Evolutionary conservation across 306 rosid species (phyloP).

Genomic region (Rosa rugosa): DNA sequence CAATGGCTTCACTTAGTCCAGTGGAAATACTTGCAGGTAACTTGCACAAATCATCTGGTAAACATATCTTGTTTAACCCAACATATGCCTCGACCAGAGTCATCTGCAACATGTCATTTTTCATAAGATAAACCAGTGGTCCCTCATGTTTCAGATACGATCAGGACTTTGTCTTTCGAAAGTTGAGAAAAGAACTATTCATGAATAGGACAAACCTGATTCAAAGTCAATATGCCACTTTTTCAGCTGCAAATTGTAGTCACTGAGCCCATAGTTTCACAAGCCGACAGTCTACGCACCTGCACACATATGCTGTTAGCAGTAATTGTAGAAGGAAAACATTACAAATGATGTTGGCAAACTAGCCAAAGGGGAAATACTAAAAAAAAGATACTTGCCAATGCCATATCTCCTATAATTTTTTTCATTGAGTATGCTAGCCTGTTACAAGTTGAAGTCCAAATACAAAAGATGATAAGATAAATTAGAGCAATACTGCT

Average conservation of each 20-base stretch:
- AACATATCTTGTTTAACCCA: constrained; percentile 55
- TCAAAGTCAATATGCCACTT: constrained; percentile 94
- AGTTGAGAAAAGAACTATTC: not conserved
- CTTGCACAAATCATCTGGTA: constrained; percentile 39
- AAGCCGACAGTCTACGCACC: constrained; percentile 95
- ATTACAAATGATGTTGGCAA: not conserved
- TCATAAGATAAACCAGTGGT: not conserved
- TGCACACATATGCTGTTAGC: constrained; percentile 40
- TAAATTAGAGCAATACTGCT: too few relatives aligned
- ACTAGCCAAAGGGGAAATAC: not conserved
- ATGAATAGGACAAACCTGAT: constrained; percentile 49
- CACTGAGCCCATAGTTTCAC: constrained; percentile 99
- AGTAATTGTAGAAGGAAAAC: constrained; percentile 1
- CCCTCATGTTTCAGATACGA: not conserved
- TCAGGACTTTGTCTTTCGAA: not conserved
- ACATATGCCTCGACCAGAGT: constrained; percentile 80
- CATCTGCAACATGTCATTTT: constrained; percentile 50
- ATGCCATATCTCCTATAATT: constrained; percentile 97
- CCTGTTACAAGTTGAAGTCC: too few relatives aligned
- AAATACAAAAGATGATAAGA: too few relatives aligned
- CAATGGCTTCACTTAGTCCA: constrained; percentile 63
- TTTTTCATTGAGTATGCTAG: too few relatives aligned
- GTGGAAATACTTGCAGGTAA: constrained; percentile 26
- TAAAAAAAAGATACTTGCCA: constrained; percentile 48
- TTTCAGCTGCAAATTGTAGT: constrained; percentile 97